Conservation (phyloP, 2,329 filamentous ascomycete genomes). For the Microascus cirrosus region DNA sequence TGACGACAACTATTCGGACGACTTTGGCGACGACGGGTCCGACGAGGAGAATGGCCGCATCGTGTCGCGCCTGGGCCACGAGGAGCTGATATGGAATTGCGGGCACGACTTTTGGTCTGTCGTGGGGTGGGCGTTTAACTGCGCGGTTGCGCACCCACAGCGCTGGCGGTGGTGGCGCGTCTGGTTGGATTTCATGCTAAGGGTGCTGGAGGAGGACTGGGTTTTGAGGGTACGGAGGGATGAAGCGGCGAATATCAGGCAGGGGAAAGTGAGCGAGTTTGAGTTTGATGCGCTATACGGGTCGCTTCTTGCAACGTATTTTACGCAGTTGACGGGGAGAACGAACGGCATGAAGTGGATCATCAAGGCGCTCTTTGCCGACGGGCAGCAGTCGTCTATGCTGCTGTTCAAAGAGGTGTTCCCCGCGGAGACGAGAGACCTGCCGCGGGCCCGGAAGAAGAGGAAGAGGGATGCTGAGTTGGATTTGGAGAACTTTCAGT, state of each 20-base stretch:
- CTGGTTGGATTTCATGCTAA: constrained; percentile 72
- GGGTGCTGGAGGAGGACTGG: constrained; percentile 65
- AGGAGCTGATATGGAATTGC: constrained; percentile 59
- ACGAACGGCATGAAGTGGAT: constrained; percentile 40
- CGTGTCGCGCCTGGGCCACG: constrained; percentile 47
- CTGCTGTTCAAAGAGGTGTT: constrained; percentile 57
- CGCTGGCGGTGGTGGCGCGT: constrained; percentile 74
- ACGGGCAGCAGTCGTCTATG: constrained; percentile 41
- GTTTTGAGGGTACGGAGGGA: constrained; percentile 26
- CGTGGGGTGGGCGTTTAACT: constrained; percentile 89
- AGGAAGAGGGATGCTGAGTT: constrained; percentile 35
- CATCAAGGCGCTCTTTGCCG: constrained; percentile 56
- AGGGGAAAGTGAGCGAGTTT: constrained; percentile 8
- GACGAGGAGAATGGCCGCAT: constrained; percentile 41
- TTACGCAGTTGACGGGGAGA: constrained; percentile 32
- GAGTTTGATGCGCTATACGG: constrained; percentile 12
- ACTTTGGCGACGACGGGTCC: constrained; percentile 26
- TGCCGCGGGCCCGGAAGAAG: constrained; percentile 30
- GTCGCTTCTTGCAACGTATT: constrained; percentile 52
- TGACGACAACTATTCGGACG: constrained; percentile 28
- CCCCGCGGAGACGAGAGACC: constrained; percentile 46
- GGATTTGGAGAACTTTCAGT: constrained; percentile 48
- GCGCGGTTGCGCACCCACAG: constrained; percentile 58
- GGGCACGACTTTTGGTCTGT: constrained; percentile 83
- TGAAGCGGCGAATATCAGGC: constrained; percentile 5